Conservation (phyloP, 2,329 filamentous ascomycete species). For the Pseudocercospora fijiensis region DNA sequence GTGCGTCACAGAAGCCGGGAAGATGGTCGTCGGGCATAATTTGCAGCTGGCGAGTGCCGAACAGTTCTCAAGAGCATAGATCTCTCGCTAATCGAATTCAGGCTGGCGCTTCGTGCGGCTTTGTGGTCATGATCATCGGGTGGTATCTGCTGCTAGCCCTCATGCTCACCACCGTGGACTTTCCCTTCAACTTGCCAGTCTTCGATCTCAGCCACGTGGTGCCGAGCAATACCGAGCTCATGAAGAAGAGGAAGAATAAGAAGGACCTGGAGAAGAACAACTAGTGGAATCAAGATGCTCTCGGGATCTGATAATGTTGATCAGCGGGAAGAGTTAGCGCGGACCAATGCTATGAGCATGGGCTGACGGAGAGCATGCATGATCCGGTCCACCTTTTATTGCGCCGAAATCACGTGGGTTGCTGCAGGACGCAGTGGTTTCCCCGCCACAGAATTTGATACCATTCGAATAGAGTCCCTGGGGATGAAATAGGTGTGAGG, state of each 20-base stretch:
- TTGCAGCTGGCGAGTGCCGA: constrained; percentile 12
- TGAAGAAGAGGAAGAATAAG: constrained; percentile 21
- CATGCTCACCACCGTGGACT: constrained; percentile 26
- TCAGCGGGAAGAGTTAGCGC: too few relatives aligned
- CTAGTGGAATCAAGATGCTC: neutral
- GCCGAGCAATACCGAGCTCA: constrained; percentile 18
- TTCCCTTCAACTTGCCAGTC: constrained; percentile 24
- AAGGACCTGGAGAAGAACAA: constrained; percentile 17
- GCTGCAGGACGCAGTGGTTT: too few relatives aligned
- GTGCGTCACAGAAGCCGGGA: constrained; percentile 16
- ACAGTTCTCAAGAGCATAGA: neutral
- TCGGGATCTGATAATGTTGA: too few relatives aligned
- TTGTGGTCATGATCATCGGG: constrained; percentile 23
- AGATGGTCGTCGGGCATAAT: constrained; percentile 4
- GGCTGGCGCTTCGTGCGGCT: constrained; percentile 23
- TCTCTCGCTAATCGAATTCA: neutral
- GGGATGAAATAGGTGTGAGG: too few relatives aligned
- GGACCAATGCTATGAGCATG: too few relatives aligned
- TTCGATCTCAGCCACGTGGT: constrained; percentile 25
- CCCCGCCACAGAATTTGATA: too few relatives aligned
- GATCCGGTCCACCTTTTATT: too few relatives aligned
- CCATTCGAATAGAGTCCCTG: too few relatives aligned
- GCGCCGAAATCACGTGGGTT: too few relatives aligned
- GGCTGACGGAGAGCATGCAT: too few relatives aligned
- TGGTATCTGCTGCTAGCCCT: constrained; percentile 27